These are phyloP conservation scores for Teunomyces aglyptinius DNA, from an alignment of 805 yeast species.

Conservation along the genomic window DNA sequence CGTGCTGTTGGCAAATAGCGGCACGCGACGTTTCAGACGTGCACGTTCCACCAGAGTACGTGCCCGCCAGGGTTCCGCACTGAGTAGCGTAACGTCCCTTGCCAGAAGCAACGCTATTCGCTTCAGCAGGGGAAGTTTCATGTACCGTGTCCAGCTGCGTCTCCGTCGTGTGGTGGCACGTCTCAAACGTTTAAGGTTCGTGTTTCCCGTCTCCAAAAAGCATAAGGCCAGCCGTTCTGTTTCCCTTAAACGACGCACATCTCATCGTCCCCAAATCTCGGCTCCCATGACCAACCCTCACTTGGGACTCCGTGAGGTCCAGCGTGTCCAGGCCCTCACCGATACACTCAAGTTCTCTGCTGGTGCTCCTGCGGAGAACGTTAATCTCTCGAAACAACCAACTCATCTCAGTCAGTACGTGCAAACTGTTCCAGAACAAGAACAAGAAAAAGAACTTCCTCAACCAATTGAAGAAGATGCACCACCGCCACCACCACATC, in stretches of 20 bases:
- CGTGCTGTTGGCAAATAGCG: background rate
- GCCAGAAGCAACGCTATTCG: slow-evolving; percentile 28
- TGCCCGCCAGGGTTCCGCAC: background rate
- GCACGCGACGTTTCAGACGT: slow-evolving; percentile 1
- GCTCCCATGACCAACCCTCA: slow-evolving; percentile 34
- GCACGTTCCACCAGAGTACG: slow-evolving; percentile 1
- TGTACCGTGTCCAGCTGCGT: slow-evolving; percentile 30
- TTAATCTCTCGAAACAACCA: slow-evolving; percentile 7
- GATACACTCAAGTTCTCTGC: slow-evolving; percentile 20
- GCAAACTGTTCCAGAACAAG: background rate
- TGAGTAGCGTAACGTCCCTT: background rate
- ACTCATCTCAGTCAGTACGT: background rate
- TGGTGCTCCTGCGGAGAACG: slow-evolving; percentile 23
- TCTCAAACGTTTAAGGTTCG: slow-evolving; percentile 17
- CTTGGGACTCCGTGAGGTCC: slow-evolving; percentile 19
- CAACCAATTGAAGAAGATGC: background rate
- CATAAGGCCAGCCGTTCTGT: slow-evolving; percentile 10
- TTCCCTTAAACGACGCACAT: background rate
- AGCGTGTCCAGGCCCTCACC: slow-evolving; percentile 18
- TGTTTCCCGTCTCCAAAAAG: slow-evolving; percentile 21
- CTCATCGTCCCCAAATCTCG: slow-evolving; percentile 16
- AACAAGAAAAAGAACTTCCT: background rate
- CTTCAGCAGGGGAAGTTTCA: slow-evolving; percentile 29
- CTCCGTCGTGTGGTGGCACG: slow-evolving; percentile 23
- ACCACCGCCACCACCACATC: slow-evolving; percentile 16